Evolutionary conservation across 2,329 filamentous ascomycete genomes (phyloP), one percentile per base, ranked within the genome.

Genomic region (Hymenoscyphus scutula): DNA sequence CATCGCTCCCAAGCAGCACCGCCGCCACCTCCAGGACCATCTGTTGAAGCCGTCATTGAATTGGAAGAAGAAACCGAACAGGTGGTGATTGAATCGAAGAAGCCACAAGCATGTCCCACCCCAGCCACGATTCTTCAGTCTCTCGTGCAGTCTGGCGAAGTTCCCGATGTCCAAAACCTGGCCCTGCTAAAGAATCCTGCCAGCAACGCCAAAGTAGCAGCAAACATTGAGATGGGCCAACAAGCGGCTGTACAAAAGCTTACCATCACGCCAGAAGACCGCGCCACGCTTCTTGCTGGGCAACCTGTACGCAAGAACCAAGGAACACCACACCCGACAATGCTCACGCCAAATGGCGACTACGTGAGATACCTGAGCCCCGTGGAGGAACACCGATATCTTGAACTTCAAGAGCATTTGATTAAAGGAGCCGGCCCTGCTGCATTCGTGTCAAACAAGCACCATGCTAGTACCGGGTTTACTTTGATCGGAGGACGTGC

Each of bases 261-360:
- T 11, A 78, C 81, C 27, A 79, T 85, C 41, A 79, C 76, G 1
- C 78, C 81, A 53, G 80, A 85, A 54, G 86, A 89, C 64, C 80
- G 86, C 32, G 77, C 79, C 15, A 74, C 78, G 2, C 78, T 89
- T 6, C 77, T 81, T n/a, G 77, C 80, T 1, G 86, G 85, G 56
- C 79, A 81, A 64, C 78, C 84, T 11, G 84, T 89, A 8, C 83
- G 81, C 64, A 89, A 88, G 73, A 76, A 86, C 1, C 86, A 89
- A 65, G 86, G 85, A 61, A 82, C 64, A 74, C 64, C 83, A 73
- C 48, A 58, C 32, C 82, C 88, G 29, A 86, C 90, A 66, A 82
- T 93, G 68, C 84, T 93, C 59, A 92, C 90, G 0, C 89, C 90
- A 0, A 87, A 89, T 65, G 90, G 90, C 11, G 87, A 91, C 65